Evolutionary conservation across 2,329 filamentous ascomycete genomes (phyloP).

Genomic region (Calonectria montana): DNA sequence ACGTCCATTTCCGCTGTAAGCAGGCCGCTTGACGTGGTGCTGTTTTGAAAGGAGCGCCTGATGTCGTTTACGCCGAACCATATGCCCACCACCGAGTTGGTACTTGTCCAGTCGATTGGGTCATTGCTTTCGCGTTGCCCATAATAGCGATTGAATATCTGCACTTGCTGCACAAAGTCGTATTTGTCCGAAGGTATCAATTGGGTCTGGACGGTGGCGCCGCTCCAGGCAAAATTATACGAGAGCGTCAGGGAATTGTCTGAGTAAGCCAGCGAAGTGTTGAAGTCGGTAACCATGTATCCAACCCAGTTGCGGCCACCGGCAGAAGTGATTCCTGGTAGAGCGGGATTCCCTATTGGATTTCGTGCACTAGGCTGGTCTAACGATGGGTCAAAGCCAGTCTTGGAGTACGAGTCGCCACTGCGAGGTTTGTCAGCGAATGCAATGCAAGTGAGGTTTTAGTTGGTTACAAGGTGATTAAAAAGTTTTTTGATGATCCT

Average conservation of each 20-base stretch:
- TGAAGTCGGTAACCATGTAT: slow-evolving; percentile 9
- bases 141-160: not conserved
- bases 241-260: not conserved
- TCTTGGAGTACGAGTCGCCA: slow-evolving; percentile 15
- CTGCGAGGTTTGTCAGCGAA: not conserved
- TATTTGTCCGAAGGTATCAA: not conserved
- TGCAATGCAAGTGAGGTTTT: not conserved
- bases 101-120: not conserved
- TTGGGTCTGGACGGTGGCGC: not conserved
- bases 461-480: slow-evolving; percentile 1
- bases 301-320: slow-evolving; percentile 10
- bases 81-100: not conserved
- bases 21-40: not conserved
- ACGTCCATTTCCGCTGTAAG: not conserved
- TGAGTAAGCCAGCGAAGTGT: not conserved
- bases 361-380: not conserved
- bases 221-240: slow-evolving; percentile 10
- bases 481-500: not conserved
- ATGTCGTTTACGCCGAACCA: slow-evolving; percentile 15
- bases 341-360: not conserved
- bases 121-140: not conserved
- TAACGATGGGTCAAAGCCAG: not conserved
- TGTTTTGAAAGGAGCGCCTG: not conserved
- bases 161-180: not conserved
- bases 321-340: not conserved